A percentile compares a stretch with the other conserved stretches of the same genome.
Conservation (phyloP, 1,139 yeast species). For the Zygosaccharomyces pseudobailii region DNA sequence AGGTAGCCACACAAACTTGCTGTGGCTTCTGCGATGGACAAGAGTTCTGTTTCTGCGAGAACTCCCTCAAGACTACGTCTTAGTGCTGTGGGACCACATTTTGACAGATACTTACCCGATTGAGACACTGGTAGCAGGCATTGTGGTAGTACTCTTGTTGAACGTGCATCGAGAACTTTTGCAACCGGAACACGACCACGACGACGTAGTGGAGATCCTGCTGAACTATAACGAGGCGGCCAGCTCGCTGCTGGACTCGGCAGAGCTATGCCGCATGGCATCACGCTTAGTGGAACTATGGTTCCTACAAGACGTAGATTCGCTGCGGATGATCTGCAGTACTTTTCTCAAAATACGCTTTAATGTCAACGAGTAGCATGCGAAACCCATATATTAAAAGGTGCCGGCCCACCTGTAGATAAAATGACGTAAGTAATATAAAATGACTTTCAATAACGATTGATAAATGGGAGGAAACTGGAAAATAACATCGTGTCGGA, state of each 20-base stretch:
- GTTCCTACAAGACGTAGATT: constrained; percentile 17
- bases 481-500: no score
- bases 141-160: constrained; percentile 49
- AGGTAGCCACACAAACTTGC: constrained; percentile 51
- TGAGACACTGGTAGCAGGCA: constrained; percentile 45
- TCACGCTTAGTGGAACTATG: constrained; percentile 26
- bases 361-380: constrained; percentile 8
- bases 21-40: constrained; percentile 66
- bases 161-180: constrained; percentile 45
- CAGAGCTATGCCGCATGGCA: constrained; percentile 24
- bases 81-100: constrained; percentile 56
- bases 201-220: constrained; percentile 54
- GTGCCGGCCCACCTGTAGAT: neutral
- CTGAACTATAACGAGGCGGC: constrained; percentile 51
- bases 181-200: constrained; percentile 48
- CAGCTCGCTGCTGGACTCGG: constrained; percentile 17
- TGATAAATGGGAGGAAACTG: no score
- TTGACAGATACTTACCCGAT: constrained; percentile 33
- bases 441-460: no score
- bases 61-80: constrained; percentile 45
- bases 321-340: constrained; percentile 20
- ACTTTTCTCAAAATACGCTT: constrained; percentile 17
- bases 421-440: no score
- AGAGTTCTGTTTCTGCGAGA: constrained; percentile 57
- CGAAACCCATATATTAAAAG: neutral